A percentile compares a stretch with the other conserved stretches of the same genome.
These are phyloP conservation scores for Pelargonium australe DNA, from an alignment of 441 rosid species.

Conservation along the genomic window DNA sequence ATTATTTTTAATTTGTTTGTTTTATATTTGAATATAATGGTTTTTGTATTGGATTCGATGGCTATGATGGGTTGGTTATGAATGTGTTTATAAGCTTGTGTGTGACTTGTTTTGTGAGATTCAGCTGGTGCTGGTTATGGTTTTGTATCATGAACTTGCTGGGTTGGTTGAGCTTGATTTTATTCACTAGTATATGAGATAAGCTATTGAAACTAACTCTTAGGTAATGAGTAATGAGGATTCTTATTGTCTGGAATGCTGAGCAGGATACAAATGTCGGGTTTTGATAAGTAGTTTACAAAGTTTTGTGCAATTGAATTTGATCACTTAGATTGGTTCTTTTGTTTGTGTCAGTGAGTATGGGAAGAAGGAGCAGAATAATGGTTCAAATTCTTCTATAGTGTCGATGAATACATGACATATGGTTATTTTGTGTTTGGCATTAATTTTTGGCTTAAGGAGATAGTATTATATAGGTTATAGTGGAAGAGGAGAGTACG, in stretches of 20 bases:
- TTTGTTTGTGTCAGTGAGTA: background rate
- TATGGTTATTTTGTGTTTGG: background rate
- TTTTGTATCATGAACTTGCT: background rate
- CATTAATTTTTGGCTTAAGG: background rate
- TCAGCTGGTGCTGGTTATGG: background rate
- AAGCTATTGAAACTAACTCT: background rate
- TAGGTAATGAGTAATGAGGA: background rate
- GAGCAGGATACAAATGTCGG: background rate
- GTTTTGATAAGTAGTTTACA: background rate
- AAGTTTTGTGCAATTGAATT: background rate
- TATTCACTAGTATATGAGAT: background rate
- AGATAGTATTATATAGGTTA: no score
- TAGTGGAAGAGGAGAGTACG: no score
- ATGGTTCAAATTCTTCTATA: no score
- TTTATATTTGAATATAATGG: background rate
- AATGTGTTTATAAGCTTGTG: background rate
- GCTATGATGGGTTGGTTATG: background rate
- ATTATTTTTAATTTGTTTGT: background rate
- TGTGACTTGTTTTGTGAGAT: background rate
- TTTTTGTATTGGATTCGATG: background rate
- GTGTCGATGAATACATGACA: background rate
- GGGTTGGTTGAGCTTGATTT: constrained; percentile 1
- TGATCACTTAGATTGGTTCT: background rate
- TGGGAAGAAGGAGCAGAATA: no score
- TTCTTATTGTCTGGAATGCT: background rate